Evolutionary conservation across 345 rosid genomes (phyloP), one percentile per base, ranked within the genome.

Genomic region (Orychophragmus violaceus): DNA sequence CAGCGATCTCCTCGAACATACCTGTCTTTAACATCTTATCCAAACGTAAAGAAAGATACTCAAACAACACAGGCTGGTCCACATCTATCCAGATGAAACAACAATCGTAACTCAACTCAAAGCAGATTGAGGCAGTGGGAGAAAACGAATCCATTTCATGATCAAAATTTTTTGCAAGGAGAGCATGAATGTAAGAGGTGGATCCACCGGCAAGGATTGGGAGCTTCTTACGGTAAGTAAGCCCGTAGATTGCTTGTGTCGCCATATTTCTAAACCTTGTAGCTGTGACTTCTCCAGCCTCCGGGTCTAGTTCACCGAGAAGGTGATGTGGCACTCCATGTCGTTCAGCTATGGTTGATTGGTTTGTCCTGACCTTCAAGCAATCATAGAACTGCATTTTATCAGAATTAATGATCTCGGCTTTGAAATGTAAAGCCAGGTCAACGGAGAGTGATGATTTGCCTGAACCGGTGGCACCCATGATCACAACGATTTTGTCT

Each of bases 141-240:
- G 16, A 82, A 84, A 24, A 55, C 55, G 2, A 83, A 69, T 33
- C 77, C 62, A 35, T 80, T 81, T 51, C 66, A 50, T 3, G 35
- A 68, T 66, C 52, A 13, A 13, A 32, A 1, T 76, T 13, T 5
- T 65, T 72, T 8, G 81, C 79, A 6, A 85, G 62, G 24, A 87
- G 72, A 30, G 87, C 82, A 37, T 89, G 84, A 8, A 87, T 69
- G 74, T 79, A 87, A 0, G 94, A 85, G 76, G 87, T 87, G 21
- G 94, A 89, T 41, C 96, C 96, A 25, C 96, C 96, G 6, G 78
- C 89, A 19, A 87, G 66, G 54, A 89, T 62, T 6, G 96, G 94
- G 56, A 81, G 81, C 63, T 63, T 65, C 5, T 82, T 78, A 0
- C 82, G 82, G 4, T 51, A 41, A 10, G 61, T 52, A 33, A 81